Evolutionary conservation across 805 yeast species (phyloP), one percentile per base, ranked within the genome.

Genomic region (Monosporozyma servazzii): DNA sequence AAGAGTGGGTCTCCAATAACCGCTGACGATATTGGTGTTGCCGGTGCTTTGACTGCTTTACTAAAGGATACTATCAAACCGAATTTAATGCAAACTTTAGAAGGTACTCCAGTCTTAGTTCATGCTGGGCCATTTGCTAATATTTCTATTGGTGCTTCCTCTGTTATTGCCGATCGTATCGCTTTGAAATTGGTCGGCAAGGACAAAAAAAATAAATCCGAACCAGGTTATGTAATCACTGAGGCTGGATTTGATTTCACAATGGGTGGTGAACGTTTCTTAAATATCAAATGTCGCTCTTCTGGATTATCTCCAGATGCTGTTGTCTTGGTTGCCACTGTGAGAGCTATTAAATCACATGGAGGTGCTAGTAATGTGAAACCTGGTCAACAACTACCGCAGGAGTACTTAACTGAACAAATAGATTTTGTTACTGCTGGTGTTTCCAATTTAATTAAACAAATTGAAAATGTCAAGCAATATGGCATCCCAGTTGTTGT

Each of bases 191-290:
- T 91, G 60, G 89, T 95, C 17, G 93, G 93, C 61, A 77, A 75
- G 49, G 71, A 74, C 42, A 71, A 75, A 63, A 23, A 53, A 17
- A 51, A 46, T 8, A 48, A 51, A 17, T 15, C 52, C 3, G 77
- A 81, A 50, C 74, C 75, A 54, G 98, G 98, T 58, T 91, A 80
- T 66, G 98, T 89, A 51, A 88, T 91, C 54, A 91, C 99, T 48
- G 99, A 91, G 71, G 97, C 98, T 40, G 99, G 99, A 49, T 91
- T 91, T 72, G 98, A 91, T 71, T 91, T 93, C 76, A 91, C 97
- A 47, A 91, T 91, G 98, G 99, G 99, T 58, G 98, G 98, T 60
- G 99, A 91, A 75, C 80, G 98, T 64, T 91, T 91, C 73, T 80
- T 91, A 71, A 88, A 91, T 75, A 91, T 91, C 70, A 91, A 91